Evolutionary conservation across 352 stramenopile genomes (phyloP).

Genomic region (Phytopythium litorale): DNA sequence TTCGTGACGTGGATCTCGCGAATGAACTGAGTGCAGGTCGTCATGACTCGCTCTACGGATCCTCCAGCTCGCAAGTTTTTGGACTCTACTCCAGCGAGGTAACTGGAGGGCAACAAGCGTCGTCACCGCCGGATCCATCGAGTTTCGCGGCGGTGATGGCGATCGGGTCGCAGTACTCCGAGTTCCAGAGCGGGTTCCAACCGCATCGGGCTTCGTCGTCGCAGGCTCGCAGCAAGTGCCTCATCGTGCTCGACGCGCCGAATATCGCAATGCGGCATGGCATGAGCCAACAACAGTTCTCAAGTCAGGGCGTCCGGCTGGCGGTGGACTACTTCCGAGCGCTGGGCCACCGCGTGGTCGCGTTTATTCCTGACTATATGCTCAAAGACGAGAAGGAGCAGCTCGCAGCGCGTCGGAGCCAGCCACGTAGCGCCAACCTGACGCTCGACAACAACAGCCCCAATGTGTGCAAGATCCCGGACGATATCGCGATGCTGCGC

Average conservation of each 20-base stretch:
- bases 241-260: constrained; percentile 65
- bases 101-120: not conserved
- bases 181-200: constrained; percentile 17
- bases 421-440: constrained; percentile 8
- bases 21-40: not conserved
- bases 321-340: constrained; percentile 67
- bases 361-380: constrained; percentile 84
- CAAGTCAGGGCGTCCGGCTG: constrained; percentile 65
- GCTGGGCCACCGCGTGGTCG: constrained; percentile 71
- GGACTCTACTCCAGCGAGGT: not conserved
- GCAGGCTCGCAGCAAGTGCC: constrained; percentile 23
- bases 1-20: not conserved
- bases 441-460: constrained; percentile 1
- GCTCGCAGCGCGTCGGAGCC: constrained; percentile 12
- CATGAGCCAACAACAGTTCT: constrained; percentile 62
- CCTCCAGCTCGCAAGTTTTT: not conserved
- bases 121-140: not conserved
- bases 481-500: constrained; percentile 69
- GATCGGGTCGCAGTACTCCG: constrained; percentile 29
- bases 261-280: constrained; percentile 85
- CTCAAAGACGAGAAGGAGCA: constrained; percentile 52
- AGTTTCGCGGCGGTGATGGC: constrained; percentile 41
- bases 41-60: not conserved
- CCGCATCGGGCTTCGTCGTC: not conserved
- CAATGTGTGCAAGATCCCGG: constrained; percentile 57